Evolutionary conservation across 2,329 filamentous ascomycete species (phyloP).

Genomic region (Alternaria sp.): DNA sequence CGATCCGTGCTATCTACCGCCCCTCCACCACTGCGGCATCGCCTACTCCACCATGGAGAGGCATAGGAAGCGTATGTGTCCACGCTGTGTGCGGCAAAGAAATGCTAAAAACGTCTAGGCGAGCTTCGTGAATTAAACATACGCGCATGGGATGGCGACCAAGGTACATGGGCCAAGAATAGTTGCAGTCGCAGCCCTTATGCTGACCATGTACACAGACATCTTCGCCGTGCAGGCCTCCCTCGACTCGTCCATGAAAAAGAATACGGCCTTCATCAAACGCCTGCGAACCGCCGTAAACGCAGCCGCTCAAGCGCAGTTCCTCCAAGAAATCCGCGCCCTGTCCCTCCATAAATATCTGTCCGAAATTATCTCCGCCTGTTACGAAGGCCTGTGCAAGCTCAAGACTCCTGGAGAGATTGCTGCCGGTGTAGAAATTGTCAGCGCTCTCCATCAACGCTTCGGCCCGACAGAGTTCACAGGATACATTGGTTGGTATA

Average conservation of each 20-base stretch:
- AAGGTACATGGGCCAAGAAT: slow-evolving; percentile 65
- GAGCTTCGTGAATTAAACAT: slow-evolving; percentile 90
- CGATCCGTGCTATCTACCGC: slow-evolving; percentile 42
- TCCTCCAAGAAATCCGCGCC: slow-evolving; percentile 88
- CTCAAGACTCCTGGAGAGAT: slow-evolving; percentile 93
- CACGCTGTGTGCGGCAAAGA: not conserved
- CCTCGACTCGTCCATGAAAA: slow-evolving; percentile 94
- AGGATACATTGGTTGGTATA: slow-evolving; percentile 87
- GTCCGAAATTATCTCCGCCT: slow-evolving; percentile 94
- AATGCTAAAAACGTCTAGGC: slow-evolving; percentile 63
- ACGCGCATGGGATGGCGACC: slow-evolving; percentile 87
- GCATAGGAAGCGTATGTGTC: slow-evolving; percentile 57
- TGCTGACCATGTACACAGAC: slow-evolving; percentile 62
- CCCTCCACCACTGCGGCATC: slow-evolving; percentile 46
- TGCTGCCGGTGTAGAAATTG: slow-evolving; percentile 88
- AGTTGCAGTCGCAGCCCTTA: slow-evolving; percentile 8
- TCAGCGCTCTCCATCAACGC: slow-evolving; percentile 93
- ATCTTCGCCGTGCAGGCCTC: slow-evolving; percentile 79
- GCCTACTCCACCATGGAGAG: slow-evolving; percentile 57
- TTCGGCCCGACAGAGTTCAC: slow-evolving; percentile 93
- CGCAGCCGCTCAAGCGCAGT: slow-evolving; percentile 78
- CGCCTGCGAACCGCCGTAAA: slow-evolving; percentile 90
- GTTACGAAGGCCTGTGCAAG: slow-evolving; percentile 91
- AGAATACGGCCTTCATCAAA: slow-evolving; percentile 98
- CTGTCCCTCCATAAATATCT: slow-evolving; percentile 95